A percentile compares a stretch with the other conserved stretches of the same genome.
Evolutionary conservation across 2,329 filamentous ascomycete genomes (phyloP).

Genomic region (Pyrenophora tritici-repentis): DNA sequence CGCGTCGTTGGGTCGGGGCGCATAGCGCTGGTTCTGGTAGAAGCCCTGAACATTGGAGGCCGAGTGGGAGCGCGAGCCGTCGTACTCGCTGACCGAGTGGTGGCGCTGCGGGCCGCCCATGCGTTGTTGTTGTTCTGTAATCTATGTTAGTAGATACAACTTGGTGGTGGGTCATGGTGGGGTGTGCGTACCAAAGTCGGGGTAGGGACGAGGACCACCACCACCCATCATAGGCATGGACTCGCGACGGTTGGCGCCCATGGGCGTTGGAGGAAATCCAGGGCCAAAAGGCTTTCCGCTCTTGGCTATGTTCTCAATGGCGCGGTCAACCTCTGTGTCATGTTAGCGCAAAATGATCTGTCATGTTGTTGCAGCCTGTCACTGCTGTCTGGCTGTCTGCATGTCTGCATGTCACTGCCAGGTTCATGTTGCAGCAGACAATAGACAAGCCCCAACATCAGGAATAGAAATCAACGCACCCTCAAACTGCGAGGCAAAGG

Average conservation of each 20-base stretch:
- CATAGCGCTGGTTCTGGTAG: conserved; percentile 91
- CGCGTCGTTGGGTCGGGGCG: conserved; percentile 84
- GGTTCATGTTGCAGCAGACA: conserved; percentile 1
- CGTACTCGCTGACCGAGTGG: conserved; percentile 84
- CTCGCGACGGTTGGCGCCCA: conserved; percentile 73
- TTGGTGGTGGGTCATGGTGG: neutral
- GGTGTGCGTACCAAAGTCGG: conserved; percentile 61
- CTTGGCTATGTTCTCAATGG: conserved; percentile 93
- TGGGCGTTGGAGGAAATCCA: conserved; percentile 32
- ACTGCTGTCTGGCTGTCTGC: too few relatives aligned
- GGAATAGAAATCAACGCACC: conserved; percentile 62
- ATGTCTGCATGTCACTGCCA: conserved; percentile 9
- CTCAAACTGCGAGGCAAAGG: conserved; percentile 87
- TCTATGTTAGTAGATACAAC: conserved; percentile 10
- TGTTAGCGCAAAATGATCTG: conserved; percentile 18
- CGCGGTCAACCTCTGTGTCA: conserved; percentile 84
- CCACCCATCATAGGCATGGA: conserved; percentile 68
- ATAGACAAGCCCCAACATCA: too few relatives aligned
- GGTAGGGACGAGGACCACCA: conserved; percentile 57
- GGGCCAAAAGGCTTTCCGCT: conserved; percentile 85
- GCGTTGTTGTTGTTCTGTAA: conserved; percentile 64
- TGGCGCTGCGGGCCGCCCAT: conserved; percentile 71
- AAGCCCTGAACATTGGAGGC: conserved; percentile 86
- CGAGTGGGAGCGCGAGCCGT: conserved; percentile 73
- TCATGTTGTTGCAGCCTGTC: neutral